A percentile compares a stretch with the other conserved stretches of the same genome.
These are phyloP conservation scores for Tremellales sp. DNA, from an alignment of 1,284 basidiomycete genomes.

Conservation along the genomic window DNA sequence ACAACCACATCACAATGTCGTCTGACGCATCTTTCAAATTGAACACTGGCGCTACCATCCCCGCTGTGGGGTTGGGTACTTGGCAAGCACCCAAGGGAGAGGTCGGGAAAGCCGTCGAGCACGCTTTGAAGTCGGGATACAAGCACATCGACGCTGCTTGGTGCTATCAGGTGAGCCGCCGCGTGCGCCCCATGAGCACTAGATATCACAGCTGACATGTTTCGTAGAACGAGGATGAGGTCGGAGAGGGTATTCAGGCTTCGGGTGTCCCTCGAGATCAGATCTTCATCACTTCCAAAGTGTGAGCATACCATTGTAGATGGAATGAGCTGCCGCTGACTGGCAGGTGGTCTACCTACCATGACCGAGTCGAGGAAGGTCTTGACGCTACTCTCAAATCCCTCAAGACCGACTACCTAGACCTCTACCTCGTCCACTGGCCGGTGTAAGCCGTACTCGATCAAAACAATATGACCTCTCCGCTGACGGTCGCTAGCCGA, in stretches of 20 bases:
- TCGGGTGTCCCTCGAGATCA: conserved; percentile 73
- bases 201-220: too few relatives aligned
- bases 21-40: conserved; percentile 54
- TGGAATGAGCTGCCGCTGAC: background rate
- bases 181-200: background rate
- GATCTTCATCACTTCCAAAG: conserved; percentile 63
- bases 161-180: conserved; percentile 47
- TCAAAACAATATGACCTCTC: too few relatives aligned
- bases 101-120: conserved; percentile 61
- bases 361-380: conserved; percentile 56
- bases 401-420: conserved; percentile 70
- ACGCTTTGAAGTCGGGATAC: conserved; percentile 67
- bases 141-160: conserved; percentile 72
- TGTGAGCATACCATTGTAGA: conserved; percentile 12
- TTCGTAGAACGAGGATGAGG: conserved; percentile 76
- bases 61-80: conserved; percentile 67
- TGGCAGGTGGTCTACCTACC: conserved; percentile 61
- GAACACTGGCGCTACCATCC: conserved; percentile 64
- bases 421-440: conserved; percentile 65
- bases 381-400: conserved; percentile 66
- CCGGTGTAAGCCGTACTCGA: conserved; percentile 15
- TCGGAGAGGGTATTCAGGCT: conserved; percentile 73
- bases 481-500: conserved; percentile 11
- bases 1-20: too few relatives aligned
- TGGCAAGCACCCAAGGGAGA: conserved; percentile 70